phyloP scores from a whole-genome alignment of 1,284 basidiomycete species.

The Tilletia horrida region DNA sequence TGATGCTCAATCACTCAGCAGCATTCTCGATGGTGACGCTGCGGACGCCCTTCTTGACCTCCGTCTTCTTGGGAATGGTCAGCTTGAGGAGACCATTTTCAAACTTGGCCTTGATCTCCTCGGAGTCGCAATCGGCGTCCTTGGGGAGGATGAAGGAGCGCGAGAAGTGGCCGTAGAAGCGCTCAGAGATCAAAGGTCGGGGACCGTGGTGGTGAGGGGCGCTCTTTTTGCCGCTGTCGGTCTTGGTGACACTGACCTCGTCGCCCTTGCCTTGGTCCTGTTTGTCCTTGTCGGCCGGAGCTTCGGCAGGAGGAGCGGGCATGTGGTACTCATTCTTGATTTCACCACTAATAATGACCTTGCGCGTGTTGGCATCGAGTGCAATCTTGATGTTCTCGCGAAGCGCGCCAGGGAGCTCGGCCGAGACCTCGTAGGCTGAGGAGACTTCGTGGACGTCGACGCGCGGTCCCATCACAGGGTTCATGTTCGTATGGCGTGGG shows the following conservation, averaged over 20 bases:
- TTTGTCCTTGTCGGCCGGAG: not conserved
- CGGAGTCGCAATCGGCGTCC: constrained; percentile 30
- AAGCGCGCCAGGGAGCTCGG: constrained; percentile 38
- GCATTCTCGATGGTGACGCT: constrained; percentile 18
- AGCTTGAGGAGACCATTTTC: constrained; percentile 38
- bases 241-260: constrained; percentile 22
- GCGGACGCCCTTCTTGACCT: constrained; percentile 18
- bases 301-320: constrained; percentile 8
- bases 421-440: constrained; percentile 31
- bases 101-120: constrained; percentile 37
- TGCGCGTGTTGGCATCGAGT: constrained; percentile 32
- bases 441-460: constrained; percentile 34
- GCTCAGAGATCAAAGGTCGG: constrained; percentile 35
- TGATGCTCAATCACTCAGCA: not conserved
- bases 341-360: constrained; percentile 36
- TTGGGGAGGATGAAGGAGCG: constrained; percentile 38
- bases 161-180: constrained; percentile 37
- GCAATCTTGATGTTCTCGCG: constrained; percentile 41
- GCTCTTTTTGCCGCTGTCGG: constrained; percentile 15
- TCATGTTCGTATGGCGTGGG: too few species aligned
- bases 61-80: constrained; percentile 39
- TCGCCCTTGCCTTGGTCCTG: constrained; percentile 10
- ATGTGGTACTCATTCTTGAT: constrained; percentile 33
- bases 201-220: constrained; percentile 15
- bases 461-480: too few species aligned